These are phyloP conservation scores for Mucor racemosus DNA, from an alignment of 371 early-diverging fungal species.

Conservation along the genomic window DNA sequence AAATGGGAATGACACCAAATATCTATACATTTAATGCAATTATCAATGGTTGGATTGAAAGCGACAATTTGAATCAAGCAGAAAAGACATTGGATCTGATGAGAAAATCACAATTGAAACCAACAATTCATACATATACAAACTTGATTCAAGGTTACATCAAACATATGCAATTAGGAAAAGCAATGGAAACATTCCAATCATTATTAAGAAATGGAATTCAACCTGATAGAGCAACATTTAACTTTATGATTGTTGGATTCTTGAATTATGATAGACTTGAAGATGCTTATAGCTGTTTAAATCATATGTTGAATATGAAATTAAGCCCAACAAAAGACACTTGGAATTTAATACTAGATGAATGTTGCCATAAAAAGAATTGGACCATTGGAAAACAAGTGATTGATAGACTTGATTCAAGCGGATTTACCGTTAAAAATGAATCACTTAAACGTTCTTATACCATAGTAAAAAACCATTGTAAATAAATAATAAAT, in stretches of 20 bases:
- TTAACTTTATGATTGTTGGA: slow-evolving; percentile 49
- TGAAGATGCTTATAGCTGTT: slow-evolving; percentile 40
- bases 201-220: slow-evolving; percentile 27
- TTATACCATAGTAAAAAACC: slow-evolving; percentile 41
- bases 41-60: slow-evolving; percentile 46
- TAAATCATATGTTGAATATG: slow-evolving; percentile 37
- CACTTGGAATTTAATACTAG: slow-evolving; percentile 42
- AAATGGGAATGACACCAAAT: slow-evolving; percentile 45
- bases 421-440: slow-evolving; percentile 42
- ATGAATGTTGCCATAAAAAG: slow-evolving; percentile 30
- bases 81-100: slow-evolving; percentile 35
- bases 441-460: slow-evolving; percentile 32
- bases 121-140: slow-evolving; percentile 52
- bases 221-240: slow-evolving; percentile 50
- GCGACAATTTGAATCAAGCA: slow-evolving; percentile 37
- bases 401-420: slow-evolving; percentile 35
- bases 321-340: slow-evolving; percentile 45
- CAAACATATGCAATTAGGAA: slow-evolving; percentile 30
- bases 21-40: slow-evolving; percentile 52
- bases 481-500: slow-evolving; percentile 24
- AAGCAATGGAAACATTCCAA: slow-evolving; percentile 48
- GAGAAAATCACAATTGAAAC: slow-evolving; percentile 21
- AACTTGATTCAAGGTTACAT: slow-evolving; percentile 52
- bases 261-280: slow-evolving; percentile 41
- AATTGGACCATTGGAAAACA: slow-evolving; percentile 34